Evolutionary conservation across 805 yeast species (phyloP), one percentile per base, ranked within the genome.

Genomic region (Clavispora santaluciae): DNA sequence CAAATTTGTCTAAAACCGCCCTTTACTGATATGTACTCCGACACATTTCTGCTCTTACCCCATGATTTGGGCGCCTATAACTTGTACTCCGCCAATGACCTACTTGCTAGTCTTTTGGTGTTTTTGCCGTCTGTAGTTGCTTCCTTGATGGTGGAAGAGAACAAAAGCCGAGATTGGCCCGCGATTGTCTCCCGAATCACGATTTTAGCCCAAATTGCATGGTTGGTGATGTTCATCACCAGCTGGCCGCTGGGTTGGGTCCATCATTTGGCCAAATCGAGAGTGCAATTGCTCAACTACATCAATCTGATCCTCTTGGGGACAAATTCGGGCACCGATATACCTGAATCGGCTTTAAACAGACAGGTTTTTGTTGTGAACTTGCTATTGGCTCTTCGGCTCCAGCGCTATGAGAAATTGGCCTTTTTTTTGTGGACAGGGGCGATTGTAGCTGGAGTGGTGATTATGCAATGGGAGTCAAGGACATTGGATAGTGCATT

Each of bases 391-490:
- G 45, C 50, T 17, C 34, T 46, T 17, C 22, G 22, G 9, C 34
- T 52, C 22, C 38, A 47, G 22, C 37, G 43, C 9, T 59, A 50
- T 22, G 58, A 57, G 20, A 25, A 21, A 1, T 15, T 47, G 21
- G 61, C 71, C 0, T 35, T 62, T 15, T 1, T 49, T 0, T 41
- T 56, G 6, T 63, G 70, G 45, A 37, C 62, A 8, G 24, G 50
- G 1, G 56, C 63, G 2, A 61, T 65, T 1, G 37, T 60, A 11
- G 29, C 55, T 3, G 60, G 68, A 10, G 56, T 58, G 2, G 22
- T 45, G 1, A 30, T 66, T n/a, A 49, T 65, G 57, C 36, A 57
- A n/a, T 47, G 60, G 30, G 53, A 69, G 3, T 50, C 63, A 28
- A 49, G 45, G 16, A 50, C 54, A 38, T 48, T 59, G 3, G 49